Evolutionary conservation across 1,139 yeast genomes (phyloP), one percentile per base, ranked within the genome.

Genomic region (Suhomyces coccinellae): DNA sequence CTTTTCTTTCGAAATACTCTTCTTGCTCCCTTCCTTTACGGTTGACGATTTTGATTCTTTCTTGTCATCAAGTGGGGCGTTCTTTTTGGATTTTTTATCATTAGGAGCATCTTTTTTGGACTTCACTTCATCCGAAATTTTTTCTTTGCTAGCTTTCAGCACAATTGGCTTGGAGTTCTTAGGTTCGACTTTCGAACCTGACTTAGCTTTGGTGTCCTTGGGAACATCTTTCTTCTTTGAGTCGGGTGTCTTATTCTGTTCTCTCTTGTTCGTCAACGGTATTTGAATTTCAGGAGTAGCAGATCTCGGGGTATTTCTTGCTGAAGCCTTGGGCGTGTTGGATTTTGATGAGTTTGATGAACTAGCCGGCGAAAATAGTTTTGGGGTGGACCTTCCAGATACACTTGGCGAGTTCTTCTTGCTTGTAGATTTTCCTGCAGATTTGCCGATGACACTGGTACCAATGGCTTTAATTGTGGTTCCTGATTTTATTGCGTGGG

Each of bases 401-500:
- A 13, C 38, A 9, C 17, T 36, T 24, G 28, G 28, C 3, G 38
- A 31, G 40, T 10, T 29, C 29, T 40, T 22, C 38, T 40, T 33
- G 44, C 33, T 32, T 17, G 26, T 2, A 9, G 36, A 33, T 12
- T 33, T 33, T 6, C 4, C 20, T 4, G 17, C 11, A 10, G 20
- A 9, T n/a, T 34, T 34, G 20, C 50, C 27, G 44, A 50, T 31
- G 6, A 46, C 28, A 8, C 41, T 47, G 4, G 54, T 47, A 1
- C 78, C 78, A 5, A 73, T 66, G 1, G 79, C 78, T 45, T 64
- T 62, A n/a, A 71, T 62, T 1, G 76, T 72, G n/a, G 67, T 59
- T 1, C 75, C 77, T 5, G 73, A 57, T 53, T 71, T 72, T n/a
- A 70, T 55, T 9, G 66, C 68, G 38, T 55, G 52, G 8, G 71